phyloP scores from a whole-genome alignment of 805 yeast species.

The Hanseniaspora mollemarum region DNA sequence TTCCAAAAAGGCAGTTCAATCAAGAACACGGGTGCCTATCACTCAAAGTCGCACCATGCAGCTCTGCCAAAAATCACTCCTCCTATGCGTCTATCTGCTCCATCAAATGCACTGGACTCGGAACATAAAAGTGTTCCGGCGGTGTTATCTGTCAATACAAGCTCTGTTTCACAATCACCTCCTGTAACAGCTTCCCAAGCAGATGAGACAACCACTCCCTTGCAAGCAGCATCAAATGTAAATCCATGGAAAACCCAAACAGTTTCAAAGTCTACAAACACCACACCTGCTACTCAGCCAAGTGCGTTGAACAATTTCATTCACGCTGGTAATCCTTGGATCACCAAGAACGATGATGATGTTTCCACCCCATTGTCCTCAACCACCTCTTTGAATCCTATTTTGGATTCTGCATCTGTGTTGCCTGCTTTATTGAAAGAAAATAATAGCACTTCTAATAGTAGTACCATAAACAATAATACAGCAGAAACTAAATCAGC shows the following conservation, averaged over 20 bases:
- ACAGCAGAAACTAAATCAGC: neutral
- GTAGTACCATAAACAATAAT: constrained; percentile 13
- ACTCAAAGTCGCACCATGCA: constrained; percentile 43
- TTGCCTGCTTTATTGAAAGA: constrained; percentile 4
- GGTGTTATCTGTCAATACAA: neutral
- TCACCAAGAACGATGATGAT: constrained; percentile 18
- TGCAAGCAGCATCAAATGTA: neutral
- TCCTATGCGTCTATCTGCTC: constrained; percentile 26
- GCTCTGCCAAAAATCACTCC: constrained; percentile 24
- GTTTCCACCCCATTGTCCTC: constrained; percentile 30
- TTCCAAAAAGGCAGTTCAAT: constrained; percentile 49
- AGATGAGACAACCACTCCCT: neutral
- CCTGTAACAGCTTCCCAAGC: neutral
- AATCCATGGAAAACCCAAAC: constrained; percentile 10
- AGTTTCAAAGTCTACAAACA: neutral
- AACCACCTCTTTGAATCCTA: neutral
- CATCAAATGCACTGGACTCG: constrained; percentile 31
- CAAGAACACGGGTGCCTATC: constrained; percentile 11
- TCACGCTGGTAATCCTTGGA: constrained; percentile 14
- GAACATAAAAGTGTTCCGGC: constrained; percentile 23
- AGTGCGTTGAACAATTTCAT: neutral
- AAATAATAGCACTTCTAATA: constrained; percentile 13
- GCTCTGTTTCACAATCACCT: neutral
- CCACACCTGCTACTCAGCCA: constrained; percentile 3
- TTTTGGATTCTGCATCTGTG: neutral